Percentiles rank a stretch among this genome's conserved stretches.
Evolutionary conservation across 1,139 yeast genomes (phyloP).

Genomic region (Yamadazyma atmosphaerica): DNA sequence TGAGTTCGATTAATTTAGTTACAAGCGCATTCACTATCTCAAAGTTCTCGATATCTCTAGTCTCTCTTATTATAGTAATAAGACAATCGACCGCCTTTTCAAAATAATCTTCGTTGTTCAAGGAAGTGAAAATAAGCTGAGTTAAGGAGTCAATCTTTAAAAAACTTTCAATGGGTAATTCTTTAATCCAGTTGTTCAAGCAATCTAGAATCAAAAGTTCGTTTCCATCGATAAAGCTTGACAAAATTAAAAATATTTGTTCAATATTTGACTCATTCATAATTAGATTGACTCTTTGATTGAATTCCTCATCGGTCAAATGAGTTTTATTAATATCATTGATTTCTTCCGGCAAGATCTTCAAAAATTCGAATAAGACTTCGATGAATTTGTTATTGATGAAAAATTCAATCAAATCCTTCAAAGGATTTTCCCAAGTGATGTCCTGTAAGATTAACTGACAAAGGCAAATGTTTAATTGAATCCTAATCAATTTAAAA

Average conservation of each 20-base stretch:
- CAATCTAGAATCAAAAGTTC: constrained; percentile 60
- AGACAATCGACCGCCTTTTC: constrained; percentile 89
- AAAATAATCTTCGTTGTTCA: constrained; percentile 65
- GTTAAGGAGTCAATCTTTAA: constrained; percentile 64
- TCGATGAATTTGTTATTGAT: constrained; percentile 29
- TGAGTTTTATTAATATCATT: constrained; percentile 76
- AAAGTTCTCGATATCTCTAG: constrained; percentile 68
- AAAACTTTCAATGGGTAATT: constrained; percentile 70
- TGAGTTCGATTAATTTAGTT: constrained; percentile 63
- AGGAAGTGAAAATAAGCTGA: constrained; percentile 65
- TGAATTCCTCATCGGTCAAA: constrained; percentile 79
- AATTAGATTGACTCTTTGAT: constrained; percentile 63
- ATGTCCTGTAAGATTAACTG: constrained; percentile 77
- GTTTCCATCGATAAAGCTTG: constrained; percentile 42
- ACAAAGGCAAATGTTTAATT: constrained; percentile 77
- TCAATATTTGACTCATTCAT: constrained; percentile 57
- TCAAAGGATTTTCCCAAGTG: constrained; percentile 70
- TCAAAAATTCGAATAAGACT: constrained; percentile 67
- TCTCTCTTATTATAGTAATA: constrained; percentile 75
- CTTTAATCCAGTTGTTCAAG: constrained; percentile 86
- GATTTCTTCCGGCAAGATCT: constrained; percentile 89
- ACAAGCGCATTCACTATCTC: constrained; percentile 67
- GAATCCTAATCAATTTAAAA: constrained; percentile 67
- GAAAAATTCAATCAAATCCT: constrained; percentile 60
- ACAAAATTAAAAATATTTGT: constrained; percentile 62